Evolutionary conservation across 2,329 filamentous ascomycete species (phyloP).

Genomic region (Botrytis aclada): DNA sequence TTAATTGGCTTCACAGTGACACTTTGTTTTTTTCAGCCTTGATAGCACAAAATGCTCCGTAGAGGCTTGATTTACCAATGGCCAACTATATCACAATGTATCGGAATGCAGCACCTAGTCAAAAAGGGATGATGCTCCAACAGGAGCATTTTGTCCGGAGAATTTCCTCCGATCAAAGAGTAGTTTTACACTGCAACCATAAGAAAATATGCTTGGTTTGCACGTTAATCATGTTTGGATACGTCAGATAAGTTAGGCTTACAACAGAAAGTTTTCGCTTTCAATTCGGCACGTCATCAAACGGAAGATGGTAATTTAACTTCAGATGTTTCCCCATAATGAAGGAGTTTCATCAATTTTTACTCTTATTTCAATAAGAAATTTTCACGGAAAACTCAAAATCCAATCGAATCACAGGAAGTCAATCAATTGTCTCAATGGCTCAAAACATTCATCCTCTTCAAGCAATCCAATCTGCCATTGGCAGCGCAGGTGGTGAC

Average conservation of each 20-base stretch:
- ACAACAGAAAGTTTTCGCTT: background rate
- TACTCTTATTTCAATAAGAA: background rate
- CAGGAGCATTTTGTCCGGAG: background rate
- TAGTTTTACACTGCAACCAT: background rate
- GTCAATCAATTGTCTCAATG: background rate
- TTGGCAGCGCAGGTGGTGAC: conserved; percentile 12
- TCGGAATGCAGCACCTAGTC: background rate
- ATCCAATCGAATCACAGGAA: background rate
- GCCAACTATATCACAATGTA: background rate
- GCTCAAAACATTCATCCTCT: conserved; percentile 22
- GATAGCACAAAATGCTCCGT: too few relatives aligned
- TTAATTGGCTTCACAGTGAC: too few relatives aligned
- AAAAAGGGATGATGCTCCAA: background rate
- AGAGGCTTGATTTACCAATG: too few relatives aligned
- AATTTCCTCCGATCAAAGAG: background rate
- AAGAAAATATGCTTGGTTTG: too few relatives aligned
- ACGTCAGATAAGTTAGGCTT: background rate
- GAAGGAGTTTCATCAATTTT: background rate
- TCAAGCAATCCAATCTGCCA: conserved; percentile 17
- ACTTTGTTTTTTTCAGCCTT: too few relatives aligned
- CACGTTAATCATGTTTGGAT: background rate
- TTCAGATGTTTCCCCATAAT: background rate
- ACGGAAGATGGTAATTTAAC: background rate
- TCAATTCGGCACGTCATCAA: background rate
- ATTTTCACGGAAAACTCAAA: background rate